Percentiles rank a stretch among this genome's conserved stretches.
Conservation (phyloP, 768 basidiomycete species). For the Coprinellus micaceus region DNA sequence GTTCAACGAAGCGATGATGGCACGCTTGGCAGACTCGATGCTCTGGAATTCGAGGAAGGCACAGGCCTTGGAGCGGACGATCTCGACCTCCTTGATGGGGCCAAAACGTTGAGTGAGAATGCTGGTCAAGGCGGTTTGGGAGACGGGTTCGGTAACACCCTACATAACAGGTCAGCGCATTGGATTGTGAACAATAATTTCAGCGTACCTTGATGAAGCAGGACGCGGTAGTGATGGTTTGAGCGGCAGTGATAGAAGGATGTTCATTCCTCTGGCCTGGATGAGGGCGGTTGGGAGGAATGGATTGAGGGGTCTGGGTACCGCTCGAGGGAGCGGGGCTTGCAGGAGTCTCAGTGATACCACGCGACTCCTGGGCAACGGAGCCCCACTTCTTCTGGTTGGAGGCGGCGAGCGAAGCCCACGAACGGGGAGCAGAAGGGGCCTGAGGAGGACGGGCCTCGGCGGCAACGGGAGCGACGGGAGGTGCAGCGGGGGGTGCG, state of each 20-base stretch:
- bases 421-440: conserved; percentile 66
- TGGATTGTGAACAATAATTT: neutral
- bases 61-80: conserved; percentile 84
- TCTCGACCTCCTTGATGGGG: conserved; percentile 81
- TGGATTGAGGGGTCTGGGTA: conserved; percentile 22
- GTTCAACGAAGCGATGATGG: conserved; percentile 73
- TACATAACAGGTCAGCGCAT: conserved; percentile 21
- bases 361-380: conserved; percentile 74
- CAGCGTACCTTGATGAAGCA: conserved; percentile 87
- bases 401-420: conserved; percentile 89
- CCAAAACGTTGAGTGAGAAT: conserved; percentile 67
- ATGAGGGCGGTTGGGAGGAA: conserved; percentile 20
- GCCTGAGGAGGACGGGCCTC: conserved; percentile 26
- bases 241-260: conserved; percentile 53
- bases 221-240: conserved; percentile 62
- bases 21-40: conserved; percentile 79
- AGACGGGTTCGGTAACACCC: conserved; percentile 71
- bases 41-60: conserved; percentile 88
- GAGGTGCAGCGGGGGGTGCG: conserved; percentile 26
- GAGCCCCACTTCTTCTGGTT: conserved; percentile 83
- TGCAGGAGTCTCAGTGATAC: conserved; percentile 60
- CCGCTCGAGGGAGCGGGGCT: conserved; percentile 38
- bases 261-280: conserved; percentile 37
- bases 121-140: conserved; percentile 45
- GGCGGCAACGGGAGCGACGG: conserved; percentile 26